Percentiles rank a stretch among this genome's conserved stretches.
Evolutionary conservation across 441 rosid genomes (phyloP).

Genomic region (Pelargonium australe): DNA sequence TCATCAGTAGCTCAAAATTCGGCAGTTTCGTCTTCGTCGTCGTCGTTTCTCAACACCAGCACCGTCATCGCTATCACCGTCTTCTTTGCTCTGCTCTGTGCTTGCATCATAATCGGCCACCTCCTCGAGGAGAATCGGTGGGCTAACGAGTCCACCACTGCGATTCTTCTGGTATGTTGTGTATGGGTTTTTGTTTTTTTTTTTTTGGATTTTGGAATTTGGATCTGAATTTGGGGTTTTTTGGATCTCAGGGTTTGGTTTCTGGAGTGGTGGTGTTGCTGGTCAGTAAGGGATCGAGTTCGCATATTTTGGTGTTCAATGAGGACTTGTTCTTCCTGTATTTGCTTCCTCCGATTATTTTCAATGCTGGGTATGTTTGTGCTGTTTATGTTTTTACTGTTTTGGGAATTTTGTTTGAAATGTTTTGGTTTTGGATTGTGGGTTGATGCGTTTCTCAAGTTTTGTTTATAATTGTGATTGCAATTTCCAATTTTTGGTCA

Average conservation of each 20-base stretch:
- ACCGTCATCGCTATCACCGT: constrained; percentile 46
- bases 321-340: constrained; percentile 69
- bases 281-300: constrained; percentile 27
- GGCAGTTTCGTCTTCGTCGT: constrained; percentile 17
- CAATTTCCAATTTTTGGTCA: too few relatives aligned
- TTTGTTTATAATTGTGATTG: too few relatives aligned
- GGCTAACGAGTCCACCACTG: constrained; percentile 64
- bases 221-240: not conserved
- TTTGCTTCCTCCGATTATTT: constrained; percentile 65
- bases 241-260: constrained; percentile 39
- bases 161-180: constrained; percentile 48
- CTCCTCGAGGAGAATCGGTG: constrained; percentile 62
- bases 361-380: constrained; percentile 54
- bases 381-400: not conserved
- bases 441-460: not conserved
- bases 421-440: not conserved
- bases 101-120: constrained; percentile 55
- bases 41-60: constrained; percentile 32
- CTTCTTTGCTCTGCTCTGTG: constrained; percentile 58
- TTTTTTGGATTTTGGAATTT: not conserved
- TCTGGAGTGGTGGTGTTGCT: constrained; percentile 51
- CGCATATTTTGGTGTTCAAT: constrained; percentile 33
- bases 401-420: not conserved
- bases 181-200: not conserved
- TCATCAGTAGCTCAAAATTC: not conserved